These are phyloP conservation scores for Kuraishia borneana DNA, from an alignment of 805 yeast genomes.

Conservation along the genomic window DNA sequence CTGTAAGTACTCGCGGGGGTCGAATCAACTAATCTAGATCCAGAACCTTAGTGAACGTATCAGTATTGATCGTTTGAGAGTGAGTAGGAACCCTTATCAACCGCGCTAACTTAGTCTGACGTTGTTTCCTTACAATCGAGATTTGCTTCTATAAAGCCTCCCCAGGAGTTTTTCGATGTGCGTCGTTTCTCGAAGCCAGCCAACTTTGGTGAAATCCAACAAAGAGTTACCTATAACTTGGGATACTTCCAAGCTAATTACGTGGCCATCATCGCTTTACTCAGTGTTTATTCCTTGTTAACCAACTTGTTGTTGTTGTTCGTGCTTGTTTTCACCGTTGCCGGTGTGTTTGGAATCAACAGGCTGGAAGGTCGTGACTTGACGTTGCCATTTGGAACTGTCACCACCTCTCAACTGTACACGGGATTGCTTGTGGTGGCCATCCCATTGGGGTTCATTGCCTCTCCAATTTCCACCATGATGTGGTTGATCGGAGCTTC, in stretches of 20 bases:
- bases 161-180: slow-evolving; percentile 88
- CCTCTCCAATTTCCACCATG: slow-evolving; percentile 58
- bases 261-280: slow-evolving; percentile 54
- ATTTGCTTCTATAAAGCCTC: slow-evolving; percentile 69
- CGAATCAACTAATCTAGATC: slow-evolving; percentile 14
- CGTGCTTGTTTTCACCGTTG: slow-evolving; percentile 63
- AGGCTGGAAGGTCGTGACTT: slow-evolving; percentile 77
- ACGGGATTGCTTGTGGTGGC: slow-evolving; percentile 70
- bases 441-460: slow-evolving; percentile 30
- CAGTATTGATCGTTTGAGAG: slow-evolving; percentile 35
- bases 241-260: slow-evolving; percentile 85
- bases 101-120: slow-evolving; percentile 28
- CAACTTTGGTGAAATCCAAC: slow-evolving; percentile 81
- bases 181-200: slow-evolving; percentile 86
- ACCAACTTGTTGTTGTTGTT: slow-evolving; percentile 79
- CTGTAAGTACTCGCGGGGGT: slow-evolving; percentile 20
- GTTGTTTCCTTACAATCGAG: slow-evolving; percentile 45
- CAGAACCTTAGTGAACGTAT: slow-evolving; percentile 34
- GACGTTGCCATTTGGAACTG: slow-evolving; percentile 59
- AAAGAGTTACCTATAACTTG: slow-evolving; percentile 78
- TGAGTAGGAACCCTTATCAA: slow-evolving; percentile 9
- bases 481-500: slow-evolving; percentile 97
- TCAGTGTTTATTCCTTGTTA: slow-evolving; percentile 76
- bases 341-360: slow-evolving; percentile 71
- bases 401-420: slow-evolving; percentile 79